A percentile compares a stretch with the other conserved stretches of the same genome.
These are phyloP conservation scores for Rosa hybrid DNA, from an alignment of 331 rosid species.

Conservation along the genomic window DNA sequence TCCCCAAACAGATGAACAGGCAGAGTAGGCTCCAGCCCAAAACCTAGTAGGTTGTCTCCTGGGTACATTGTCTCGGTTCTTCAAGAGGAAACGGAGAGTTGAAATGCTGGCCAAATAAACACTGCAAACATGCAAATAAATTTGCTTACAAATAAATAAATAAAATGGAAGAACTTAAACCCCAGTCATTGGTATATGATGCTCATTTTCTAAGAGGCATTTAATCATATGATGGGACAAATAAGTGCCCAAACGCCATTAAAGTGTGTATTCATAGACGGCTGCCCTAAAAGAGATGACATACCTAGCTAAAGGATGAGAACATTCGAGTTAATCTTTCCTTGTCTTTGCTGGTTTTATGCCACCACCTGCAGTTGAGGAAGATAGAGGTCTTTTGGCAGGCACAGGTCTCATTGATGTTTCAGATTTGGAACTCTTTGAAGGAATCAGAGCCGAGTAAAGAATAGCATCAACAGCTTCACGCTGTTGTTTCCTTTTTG, in stretches of 20 bases:
- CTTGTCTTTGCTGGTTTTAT: conserved; percentile 60
- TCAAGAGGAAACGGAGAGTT: background rate
- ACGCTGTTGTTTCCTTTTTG: conserved; percentile 86
- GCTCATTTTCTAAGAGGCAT: background rate
- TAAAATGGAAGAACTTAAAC: background rate
- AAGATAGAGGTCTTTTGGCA: conserved; percentile 50
- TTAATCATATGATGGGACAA: background rate
- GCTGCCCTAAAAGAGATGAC: conserved; percentile 6
- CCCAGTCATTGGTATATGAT: background rate
- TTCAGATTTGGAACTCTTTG: conserved; percentile 67
- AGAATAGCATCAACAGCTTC: conserved; percentile 94
- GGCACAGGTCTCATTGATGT: conserved; percentile 37
- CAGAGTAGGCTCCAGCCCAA: background rate
- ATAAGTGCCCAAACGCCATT: background rate
- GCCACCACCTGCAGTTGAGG: conserved; percentile 41
- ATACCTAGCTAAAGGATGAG: conserved; percentile 26
- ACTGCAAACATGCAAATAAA: background rate
- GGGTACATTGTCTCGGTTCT: background rate
- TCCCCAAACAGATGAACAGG: conserved; percentile 1
- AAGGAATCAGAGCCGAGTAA: conserved; percentile 71
- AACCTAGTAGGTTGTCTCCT: background rate
- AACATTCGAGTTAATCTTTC: conserved; percentile 43
- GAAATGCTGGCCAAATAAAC: background rate
- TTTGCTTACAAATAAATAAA: background rate
- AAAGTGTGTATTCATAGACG: background rate